Evolutionary conservation across 2,329 filamentous ascomycete genomes (phyloP).

Genomic region (Cordyceps cateniannulata): DNA sequence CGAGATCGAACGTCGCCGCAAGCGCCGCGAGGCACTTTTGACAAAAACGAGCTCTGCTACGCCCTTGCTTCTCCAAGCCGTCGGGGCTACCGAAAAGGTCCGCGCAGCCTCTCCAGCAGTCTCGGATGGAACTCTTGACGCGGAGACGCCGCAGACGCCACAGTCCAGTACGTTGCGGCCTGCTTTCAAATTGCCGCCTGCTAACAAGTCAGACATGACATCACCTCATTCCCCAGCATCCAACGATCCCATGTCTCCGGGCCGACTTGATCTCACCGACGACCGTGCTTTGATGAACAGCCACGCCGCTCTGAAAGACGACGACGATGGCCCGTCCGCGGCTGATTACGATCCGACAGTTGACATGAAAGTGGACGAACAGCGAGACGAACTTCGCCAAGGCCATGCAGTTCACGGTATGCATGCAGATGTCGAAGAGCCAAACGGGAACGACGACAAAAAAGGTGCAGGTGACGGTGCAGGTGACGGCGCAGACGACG

Average conservation of each 20-base stretch:
- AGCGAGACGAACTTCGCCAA: slow-evolving; percentile 60
- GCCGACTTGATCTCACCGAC: slow-evolving; percentile 55
- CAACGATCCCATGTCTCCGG: slow-evolving; percentile 49
- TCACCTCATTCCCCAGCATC: slow-evolving; percentile 40
- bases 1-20: slow-evolving; percentile 77
- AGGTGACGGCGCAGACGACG: slow-evolving; percentile 59
- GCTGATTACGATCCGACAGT: slow-evolving; percentile 86
- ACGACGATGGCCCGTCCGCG: slow-evolving; percentile 72
- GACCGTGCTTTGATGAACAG: slow-evolving; percentile 63
- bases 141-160: slow-evolving; percentile 41
- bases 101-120: slow-evolving; percentile 48
- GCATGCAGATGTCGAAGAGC: slow-evolving; percentile 21
- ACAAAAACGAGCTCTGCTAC: slow-evolving; percentile 73
- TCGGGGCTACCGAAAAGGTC: slow-evolving; percentile 55
- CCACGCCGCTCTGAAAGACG: slow-evolving; percentile 36
- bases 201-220: slow-evolving; percentile 26
- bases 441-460: slow-evolving; percentile 24
- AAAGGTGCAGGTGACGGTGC: too few species aligned
- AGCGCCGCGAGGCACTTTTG: slow-evolving; percentile 75
- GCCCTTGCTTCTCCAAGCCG: slow-evolving; percentile 67
- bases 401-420: slow-evolving; percentile 45
- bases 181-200: not conserved
- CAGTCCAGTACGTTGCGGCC: slow-evolving; percentile 37
- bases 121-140: slow-evolving; percentile 13
- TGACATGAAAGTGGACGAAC: slow-evolving; percentile 80